Evolutionary conservation across 1,139 yeast genomes (phyloP), one percentile per base, ranked within the genome.

Genomic region (Protomyces macrosporus): DNA sequence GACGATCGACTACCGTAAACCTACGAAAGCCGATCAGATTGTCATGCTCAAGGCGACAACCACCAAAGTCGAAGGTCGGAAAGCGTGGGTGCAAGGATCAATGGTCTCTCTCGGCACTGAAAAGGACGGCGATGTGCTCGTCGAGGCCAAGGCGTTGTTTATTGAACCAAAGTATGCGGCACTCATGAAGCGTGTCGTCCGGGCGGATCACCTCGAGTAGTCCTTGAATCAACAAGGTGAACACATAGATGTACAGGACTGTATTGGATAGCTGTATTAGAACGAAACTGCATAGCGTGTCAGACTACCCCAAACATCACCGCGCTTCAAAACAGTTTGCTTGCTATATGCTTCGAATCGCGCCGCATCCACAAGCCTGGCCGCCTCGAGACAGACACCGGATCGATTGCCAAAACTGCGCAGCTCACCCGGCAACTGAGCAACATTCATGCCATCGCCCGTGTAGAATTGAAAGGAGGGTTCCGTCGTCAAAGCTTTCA

Each of bases 41-140:
- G 82, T 90, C 7, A 79, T 88, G 37, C 76, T 93, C 62, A 79
- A 80, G 63, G 96, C 95, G 0, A 78, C 82, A 63, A 90, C 91
- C 0, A 75, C 75, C 7, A 85, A 87, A 70, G 74, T 77, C 10
- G 85, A 86, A 67, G 97, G 97, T 0, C 78, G 98, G 53, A 91
- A 90, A 75, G 90, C 87, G 58, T 81, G 85, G 63, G 88, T 90
- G 56, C 78, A 82, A 45, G 97, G 97, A 1, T 73, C 77, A 16
- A 73, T 86, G 54, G 82, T 81, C 66, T 79, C 87, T 0, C 72
- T 83, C 53, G 72, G 51, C 72, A 74, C 70, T 3, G 64, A 63
- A 16, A 63, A 55, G 30, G 68, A 62, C 36, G 54, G 65, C 34
- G 64, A 62, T 7, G 60, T 62, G 36, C n/a, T 70, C 4, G 75